Evolutionary conservation across 140 eudicot genomes (phyloP), one percentile per base, ranked within the genome.

Genomic region (Senecio squalidus): DNA sequence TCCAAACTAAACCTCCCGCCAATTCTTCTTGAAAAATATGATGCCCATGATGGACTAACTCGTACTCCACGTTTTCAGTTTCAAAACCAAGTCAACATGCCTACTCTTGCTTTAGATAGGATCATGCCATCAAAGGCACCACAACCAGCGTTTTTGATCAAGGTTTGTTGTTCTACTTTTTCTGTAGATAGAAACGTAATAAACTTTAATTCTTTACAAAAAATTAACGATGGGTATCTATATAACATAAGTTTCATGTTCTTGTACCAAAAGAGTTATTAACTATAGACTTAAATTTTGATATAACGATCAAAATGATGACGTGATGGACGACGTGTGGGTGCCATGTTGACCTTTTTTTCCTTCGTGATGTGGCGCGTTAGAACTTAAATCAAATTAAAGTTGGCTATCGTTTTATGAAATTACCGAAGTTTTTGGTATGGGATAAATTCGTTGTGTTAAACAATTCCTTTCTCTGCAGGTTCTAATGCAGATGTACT

Each of bases 71-170:
- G 60, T 53, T 26, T 51, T 21, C 74, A 75, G 58, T 54, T 69
- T 43, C 64, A 80, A 10, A 69, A 61, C 55, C 75, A 50, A 15
- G 49, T 53, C 45, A 55, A 40, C 71, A 56, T 61, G 68, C 75
- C 78, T 18, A 48, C 64, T 56, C 73, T 60, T 34, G 44, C 69
- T 52, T 55, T 86, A 24, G 65, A 64, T 51, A 75, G 66, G 62
- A 59, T 73, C 34, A 46, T 67, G 55, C 76, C 78, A 68, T 64
- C 80, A 58, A 78, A 81, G 80, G 72, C 29, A 39, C 69, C 57
- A 23, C 75, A 49, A 53, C 80, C 55, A 76, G 61, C 58, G 72
- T 64, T 52, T 64, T 58, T 53, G 47, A 69, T 78, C 95, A 75
- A 81, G 96, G 91, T 83, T 57, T 58, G 27, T 62, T 33, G 56